Conservation (phyloP, 331 rosid genomes). For the Malus hybrid region DNA sequence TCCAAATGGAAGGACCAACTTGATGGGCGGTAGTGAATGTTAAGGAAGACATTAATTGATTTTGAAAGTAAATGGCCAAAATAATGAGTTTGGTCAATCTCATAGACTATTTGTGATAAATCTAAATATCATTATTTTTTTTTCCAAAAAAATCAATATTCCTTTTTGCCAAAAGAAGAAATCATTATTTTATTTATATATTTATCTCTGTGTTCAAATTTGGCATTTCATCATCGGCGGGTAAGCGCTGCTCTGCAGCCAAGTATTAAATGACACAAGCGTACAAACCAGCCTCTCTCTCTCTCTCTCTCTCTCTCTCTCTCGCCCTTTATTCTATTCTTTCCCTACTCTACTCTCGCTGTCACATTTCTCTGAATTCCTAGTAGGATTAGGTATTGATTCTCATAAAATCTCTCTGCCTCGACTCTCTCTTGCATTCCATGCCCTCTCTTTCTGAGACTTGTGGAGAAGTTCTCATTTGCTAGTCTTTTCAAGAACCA, state of each 20-base stretch:
- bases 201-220: background rate
- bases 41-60: too few species aligned
- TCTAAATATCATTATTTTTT: too few species aligned
- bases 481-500: conserved; percentile 17
- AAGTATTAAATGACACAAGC: conserved; percentile 35
- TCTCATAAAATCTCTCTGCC: background rate
- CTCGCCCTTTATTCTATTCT: conserved; percentile 8
- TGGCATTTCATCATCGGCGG: conserved; percentile 7
- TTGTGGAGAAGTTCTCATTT: conserved; percentile 9
- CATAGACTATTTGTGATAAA: too few species aligned
- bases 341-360: background rate
- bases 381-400: conserved; percentile 12
- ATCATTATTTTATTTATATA: background rate
- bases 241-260: conserved; percentile 30
- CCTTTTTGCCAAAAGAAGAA: too few species aligned
- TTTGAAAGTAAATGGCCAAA: too few species aligned
- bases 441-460: background rate
- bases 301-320: conserved; percentile 23
- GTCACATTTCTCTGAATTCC: conserved; percentile 1
- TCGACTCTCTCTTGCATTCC: background rate
- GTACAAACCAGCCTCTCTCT: conserved; percentile 28
- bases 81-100: too few species aligned
- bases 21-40: too few species aligned
- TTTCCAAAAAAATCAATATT: too few species aligned
- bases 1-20: too few species aligned